Evolutionary conservation across 106 monocot genomes (phyloP).

Genomic region (Phalaenopsis equestris): DNA sequence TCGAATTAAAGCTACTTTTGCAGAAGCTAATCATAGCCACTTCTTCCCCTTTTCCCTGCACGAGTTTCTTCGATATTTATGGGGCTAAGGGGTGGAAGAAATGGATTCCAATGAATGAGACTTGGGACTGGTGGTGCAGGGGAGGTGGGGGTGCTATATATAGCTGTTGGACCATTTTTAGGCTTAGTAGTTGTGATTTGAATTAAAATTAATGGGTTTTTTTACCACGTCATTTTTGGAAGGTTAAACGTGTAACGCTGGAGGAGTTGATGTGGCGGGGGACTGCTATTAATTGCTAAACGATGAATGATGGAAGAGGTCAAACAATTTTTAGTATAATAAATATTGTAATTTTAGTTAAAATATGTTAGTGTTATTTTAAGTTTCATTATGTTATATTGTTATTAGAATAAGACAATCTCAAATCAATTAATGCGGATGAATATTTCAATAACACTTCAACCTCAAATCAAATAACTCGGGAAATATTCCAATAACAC

Average conservation of each 20-base stretch:
- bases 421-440: too few species aligned
- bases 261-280: neutral
- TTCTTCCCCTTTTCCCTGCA: neutral
- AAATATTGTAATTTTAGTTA: too few species aligned
- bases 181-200: neutral
- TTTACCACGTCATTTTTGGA: neutral
- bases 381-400: too few species aligned
- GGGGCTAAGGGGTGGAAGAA: neutral
- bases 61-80: neutral
- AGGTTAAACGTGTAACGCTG: neutral
- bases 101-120: neutral
- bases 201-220: neutral
- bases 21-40: conserved; percentile 5
- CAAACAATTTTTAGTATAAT: too few species aligned
- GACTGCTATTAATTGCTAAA: too few species aligned
- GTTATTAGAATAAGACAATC: too few species aligned
- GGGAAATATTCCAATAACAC: too few species aligned
- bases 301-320: too few species aligned
- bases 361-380: too few species aligned
- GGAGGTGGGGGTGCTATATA: neutral
- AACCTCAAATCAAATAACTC: too few species aligned
- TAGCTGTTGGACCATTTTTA: neutral
- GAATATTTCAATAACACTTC: too few species aligned
- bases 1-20: neutral
- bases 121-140: neutral